phyloP scores from a whole-genome alignment of 176 grass and related monocot species.

The Lolium perenne region DNA sequence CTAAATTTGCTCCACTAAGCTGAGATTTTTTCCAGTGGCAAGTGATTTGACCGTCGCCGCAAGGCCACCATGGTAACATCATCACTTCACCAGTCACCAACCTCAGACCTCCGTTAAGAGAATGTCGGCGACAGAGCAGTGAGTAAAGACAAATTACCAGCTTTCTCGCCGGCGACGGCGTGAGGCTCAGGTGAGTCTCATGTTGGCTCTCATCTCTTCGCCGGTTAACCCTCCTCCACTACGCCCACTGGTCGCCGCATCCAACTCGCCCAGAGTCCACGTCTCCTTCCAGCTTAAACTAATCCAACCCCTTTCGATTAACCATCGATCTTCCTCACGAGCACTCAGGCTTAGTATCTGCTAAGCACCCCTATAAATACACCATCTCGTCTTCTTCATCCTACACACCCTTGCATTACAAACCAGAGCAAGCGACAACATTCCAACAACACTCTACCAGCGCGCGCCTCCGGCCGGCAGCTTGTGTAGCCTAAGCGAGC shows the following conservation, averaged over 20 bases:
- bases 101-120: neutral
- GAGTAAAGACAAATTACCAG: neutral
- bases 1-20: neutral
- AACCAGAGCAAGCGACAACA: neutral
- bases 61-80: neutral
- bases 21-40: neutral
- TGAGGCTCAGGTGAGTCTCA: neutral
- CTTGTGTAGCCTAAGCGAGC: neutral
- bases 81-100: neutral
- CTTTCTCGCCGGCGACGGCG: too few relatives aligned
- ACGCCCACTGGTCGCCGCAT: neutral
- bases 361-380: conserved; percentile 52
- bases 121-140: neutral
- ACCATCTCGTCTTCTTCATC: neutral
- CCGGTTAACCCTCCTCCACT: neutral
- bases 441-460: neutral
- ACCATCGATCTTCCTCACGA: too few relatives aligned
- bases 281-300: neutral
- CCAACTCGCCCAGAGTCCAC: neutral
- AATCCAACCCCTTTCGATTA: neutral
- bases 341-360: neutral
- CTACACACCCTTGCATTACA: neutral
- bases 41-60: neutral
- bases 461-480: neutral
- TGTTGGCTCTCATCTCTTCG: neutral